Evolutionary conservation across 192 early-diverging fungal species (phyloP).

Genomic region (Lobosporangium transversale): DNA sequence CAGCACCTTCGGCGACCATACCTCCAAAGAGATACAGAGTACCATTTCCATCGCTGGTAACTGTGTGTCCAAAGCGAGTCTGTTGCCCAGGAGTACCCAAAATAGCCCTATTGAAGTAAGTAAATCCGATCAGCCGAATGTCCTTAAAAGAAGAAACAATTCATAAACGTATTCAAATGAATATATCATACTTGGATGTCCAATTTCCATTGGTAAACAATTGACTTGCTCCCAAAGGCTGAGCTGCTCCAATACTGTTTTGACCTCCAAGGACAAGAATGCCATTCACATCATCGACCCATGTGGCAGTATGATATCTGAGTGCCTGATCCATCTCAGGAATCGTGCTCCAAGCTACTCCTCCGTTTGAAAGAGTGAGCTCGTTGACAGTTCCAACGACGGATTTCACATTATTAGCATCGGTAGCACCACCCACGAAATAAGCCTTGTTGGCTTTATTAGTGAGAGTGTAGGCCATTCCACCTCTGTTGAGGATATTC

Average conservation of each 20-base stretch:
- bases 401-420: neutral
- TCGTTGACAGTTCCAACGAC: neutral
- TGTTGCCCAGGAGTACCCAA: slow-evolving; percentile 1
- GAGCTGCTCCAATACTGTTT: neutral
- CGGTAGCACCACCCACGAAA: slow-evolving; percentile 15
- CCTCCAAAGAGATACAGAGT: slow-evolving; percentile 34
- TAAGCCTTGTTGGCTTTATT: neutral
- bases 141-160: neutral
- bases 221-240: neutral
- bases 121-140: neutral
- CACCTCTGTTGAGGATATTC: slow-evolving; percentile 6
- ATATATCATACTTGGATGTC: neutral
- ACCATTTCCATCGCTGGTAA: slow-evolving; percentile 1
- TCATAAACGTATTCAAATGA: neutral
- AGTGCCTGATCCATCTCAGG: neutral
- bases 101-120: neutral
- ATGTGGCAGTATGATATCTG: slow-evolving; percentile 36
- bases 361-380: neutral
- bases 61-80: slow-evolving; percentile 23
- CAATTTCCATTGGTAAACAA: neutral
- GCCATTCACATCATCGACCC: slow-evolving; percentile 1
- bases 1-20: neutral
- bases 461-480: slow-evolving; percentile 17
- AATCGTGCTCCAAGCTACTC: slow-evolving; percentile 4
- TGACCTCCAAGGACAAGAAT: slow-evolving; percentile 28